phyloP scores from a whole-genome alignment of 2,329 filamentous ascomycete genomes.

The Macrophomina tecta region DNA sequence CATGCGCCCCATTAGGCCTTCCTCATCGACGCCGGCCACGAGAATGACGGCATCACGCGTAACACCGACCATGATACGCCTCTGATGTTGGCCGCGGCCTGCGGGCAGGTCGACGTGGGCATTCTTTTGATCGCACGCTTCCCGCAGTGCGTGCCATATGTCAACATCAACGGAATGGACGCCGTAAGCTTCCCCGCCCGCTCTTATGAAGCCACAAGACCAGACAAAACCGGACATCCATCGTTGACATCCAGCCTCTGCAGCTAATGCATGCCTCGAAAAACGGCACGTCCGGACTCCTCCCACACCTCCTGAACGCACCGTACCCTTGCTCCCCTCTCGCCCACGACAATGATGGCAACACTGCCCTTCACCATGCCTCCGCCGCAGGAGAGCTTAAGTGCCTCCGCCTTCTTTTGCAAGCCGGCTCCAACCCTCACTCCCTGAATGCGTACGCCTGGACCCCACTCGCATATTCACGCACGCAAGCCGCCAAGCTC shows the following conservation, averaged over 20 bases:
- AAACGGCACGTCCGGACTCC: constrained; percentile 52
- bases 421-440: constrained; percentile 77
- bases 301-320: constrained; percentile 44
- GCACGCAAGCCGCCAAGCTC: constrained; percentile 81
- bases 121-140: constrained; percentile 71
- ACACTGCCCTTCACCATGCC: constrained; percentile 86
- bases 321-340: constrained; percentile 38
- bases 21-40: constrained; percentile 77
- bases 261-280: constrained; percentile 50
- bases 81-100: constrained; percentile 75
- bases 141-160: constrained; percentile 66
- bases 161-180: constrained; percentile 72
- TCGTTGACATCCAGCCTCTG: not conserved
- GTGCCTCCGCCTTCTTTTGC: constrained; percentile 76
- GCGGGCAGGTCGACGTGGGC: constrained; percentile 75
- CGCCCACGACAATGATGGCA: constrained; percentile 71
- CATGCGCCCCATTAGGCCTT: constrained; percentile 52
- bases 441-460: constrained; percentile 77
- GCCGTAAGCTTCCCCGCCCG: constrained; percentile 56
- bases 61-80: constrained; percentile 83
- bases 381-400: constrained; percentile 81
- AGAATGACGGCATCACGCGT: constrained; percentile 72
- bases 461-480: constrained; percentile 83
- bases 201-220: not conserved
- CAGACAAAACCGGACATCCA: not conserved